Conservation (phyloP, 768 basidiomycete species). For the Lentinula raphanica region DNA sequence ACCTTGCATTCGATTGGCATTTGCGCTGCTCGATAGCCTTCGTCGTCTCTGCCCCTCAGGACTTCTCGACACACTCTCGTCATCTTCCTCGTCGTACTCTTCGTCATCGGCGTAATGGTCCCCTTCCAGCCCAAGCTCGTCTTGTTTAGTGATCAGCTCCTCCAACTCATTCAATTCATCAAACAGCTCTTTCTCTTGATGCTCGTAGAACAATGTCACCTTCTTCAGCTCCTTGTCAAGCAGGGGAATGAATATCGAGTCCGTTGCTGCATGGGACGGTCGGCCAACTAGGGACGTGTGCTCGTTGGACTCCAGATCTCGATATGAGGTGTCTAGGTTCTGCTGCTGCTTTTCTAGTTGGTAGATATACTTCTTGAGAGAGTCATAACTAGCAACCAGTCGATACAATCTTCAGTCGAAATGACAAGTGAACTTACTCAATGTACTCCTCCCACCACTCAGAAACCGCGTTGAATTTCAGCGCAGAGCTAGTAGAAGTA, state of each 20-base stretch:
- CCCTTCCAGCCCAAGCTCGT: constrained; percentile 49
- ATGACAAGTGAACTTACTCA: constrained; percentile 45
- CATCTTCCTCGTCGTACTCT: constrained; percentile 50
- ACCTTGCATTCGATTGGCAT: constrained; percentile 10
- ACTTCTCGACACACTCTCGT: constrained; percentile 32
- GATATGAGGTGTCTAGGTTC: constrained; percentile 25
- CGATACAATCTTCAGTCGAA: background rate
- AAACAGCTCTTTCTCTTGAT: constrained; percentile 68
- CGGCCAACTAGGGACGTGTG: constrained; percentile 47
- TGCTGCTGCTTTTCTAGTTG: constrained; percentile 76
- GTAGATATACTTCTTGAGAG: constrained; percentile 81
- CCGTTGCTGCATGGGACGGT: constrained; percentile 33
- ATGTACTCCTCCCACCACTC: constrained; percentile 95
- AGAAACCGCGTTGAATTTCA: constrained; percentile 87
- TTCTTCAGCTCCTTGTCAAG: constrained; percentile 82
- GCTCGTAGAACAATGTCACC: constrained; percentile 72
- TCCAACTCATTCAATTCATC: constrained; percentile 57
- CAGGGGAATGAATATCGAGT: constrained; percentile 63
- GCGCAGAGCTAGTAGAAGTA: constrained; percentile 53
- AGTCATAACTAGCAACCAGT: constrained; percentile 58
- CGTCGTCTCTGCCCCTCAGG: constrained; percentile 29
- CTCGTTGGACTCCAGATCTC: constrained; percentile 66
- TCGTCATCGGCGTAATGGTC: constrained; percentile 47
- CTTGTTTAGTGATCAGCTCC: constrained; percentile 51
- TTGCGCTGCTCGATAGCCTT: constrained; percentile 23